Conservation (phyloP, 2,329 filamentous ascomycete genomes). For the Ceratocystis cacaofunesta region DNA sequence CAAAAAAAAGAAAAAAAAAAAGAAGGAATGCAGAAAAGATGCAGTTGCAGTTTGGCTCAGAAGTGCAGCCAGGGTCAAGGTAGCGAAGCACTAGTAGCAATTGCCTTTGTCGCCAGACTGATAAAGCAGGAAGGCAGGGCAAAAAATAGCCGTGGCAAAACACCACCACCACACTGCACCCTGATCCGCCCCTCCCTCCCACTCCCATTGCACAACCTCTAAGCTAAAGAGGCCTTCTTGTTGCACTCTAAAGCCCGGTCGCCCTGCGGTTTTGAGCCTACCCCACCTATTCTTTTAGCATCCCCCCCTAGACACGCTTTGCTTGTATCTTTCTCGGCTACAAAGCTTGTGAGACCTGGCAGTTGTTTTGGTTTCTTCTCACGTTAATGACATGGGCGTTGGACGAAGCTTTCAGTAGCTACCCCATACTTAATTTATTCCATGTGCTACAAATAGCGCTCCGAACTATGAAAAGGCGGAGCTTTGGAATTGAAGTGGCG, state of each 20-base stretch:
- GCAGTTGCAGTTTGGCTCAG: not conserved
- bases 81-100: not conserved
- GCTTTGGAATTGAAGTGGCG: not conserved
- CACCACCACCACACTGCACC: not conserved
- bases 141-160: not conserved
- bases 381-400: not conserved
- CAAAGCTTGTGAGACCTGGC: not conserved
- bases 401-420: not conserved
- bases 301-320: too few species aligned
- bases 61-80: not conserved
- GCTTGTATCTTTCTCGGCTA: not conserved
- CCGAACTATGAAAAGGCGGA: not conserved
- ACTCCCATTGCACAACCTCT: not conserved
- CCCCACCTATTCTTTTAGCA: not conserved
- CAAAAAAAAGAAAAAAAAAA: not conserved
- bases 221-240: not conserved
- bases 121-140: not conserved
- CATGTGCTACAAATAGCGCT: not conserved
- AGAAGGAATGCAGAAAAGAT: not conserved
- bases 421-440: not conserved
- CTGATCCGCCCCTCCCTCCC: not conserved
- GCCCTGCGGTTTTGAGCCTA: not conserved
- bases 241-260: not conserved
- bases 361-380: not conserved
- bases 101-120: not conserved